Evolutionary conservation across 345 rosid species (phyloP).

Genomic region (Hibiscus trionum): DNA sequence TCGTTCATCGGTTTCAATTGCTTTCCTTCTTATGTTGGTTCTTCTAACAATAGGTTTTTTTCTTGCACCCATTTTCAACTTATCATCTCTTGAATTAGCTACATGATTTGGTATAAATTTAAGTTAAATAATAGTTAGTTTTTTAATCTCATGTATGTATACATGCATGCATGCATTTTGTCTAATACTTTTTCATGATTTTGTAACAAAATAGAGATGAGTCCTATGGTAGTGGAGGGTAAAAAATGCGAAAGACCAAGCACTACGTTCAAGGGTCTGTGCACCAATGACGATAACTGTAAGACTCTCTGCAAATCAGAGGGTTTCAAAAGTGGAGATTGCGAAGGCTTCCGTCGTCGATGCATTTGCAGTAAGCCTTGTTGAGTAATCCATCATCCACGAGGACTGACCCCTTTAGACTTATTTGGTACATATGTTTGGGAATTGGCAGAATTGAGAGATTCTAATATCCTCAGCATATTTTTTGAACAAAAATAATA

Average conservation of each 20-base stretch:
- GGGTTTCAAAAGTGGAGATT: slow-evolving; percentile 29
- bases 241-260: slow-evolving; percentile 37
- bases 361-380: slow-evolving; percentile 31
- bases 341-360: slow-evolving; percentile 38
- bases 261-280: slow-evolving; percentile 29
- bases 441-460: too few relatives aligned
- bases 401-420: not conserved
- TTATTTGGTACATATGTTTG: not conserved
- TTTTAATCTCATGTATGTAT: too few relatives aligned
- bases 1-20: not conserved
- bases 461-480: not conserved
- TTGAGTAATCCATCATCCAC: not conserved
- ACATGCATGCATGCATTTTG: not conserved
- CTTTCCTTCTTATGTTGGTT: slow-evolving; percentile 1
- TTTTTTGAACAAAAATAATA: too few relatives aligned
- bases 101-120: too few relatives aligned
- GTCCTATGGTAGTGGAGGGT: slow-evolving; percentile 12
- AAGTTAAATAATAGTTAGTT: too few relatives aligned
- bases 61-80: not conserved
- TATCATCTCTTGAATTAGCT: not conserved
- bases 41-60: slow-evolving; percentile 7
- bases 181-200: not conserved
- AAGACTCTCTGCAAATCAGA: slow-evolving; percentile 31
- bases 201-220: slow-evolving; percentile 4
- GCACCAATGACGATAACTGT: slow-evolving; percentile 26